A percentile compares a stretch with the other conserved stretches of the same genome.
phyloP scores from a whole-genome alignment of 2,329 filamentous ascomycete genomes.

The Aspergillus sp. region DNA sequence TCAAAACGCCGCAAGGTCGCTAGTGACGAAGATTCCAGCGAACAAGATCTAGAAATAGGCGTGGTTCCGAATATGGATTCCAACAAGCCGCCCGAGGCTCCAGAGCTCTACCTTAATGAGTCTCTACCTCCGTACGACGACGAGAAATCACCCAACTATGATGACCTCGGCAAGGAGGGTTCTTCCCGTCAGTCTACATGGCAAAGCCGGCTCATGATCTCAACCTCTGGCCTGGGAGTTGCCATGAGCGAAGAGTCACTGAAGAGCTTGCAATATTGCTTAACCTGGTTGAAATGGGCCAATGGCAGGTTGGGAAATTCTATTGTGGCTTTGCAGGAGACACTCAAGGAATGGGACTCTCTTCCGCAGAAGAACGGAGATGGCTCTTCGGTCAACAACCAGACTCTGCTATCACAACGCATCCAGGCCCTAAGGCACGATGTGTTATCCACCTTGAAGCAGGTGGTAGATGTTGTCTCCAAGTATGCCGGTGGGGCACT shows the following conservation, averaged over 20 bases:
- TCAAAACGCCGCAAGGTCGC: constrained; percentile 47
- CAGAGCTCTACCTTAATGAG: constrained; percentile 68
- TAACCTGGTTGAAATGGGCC: constrained; percentile 76
- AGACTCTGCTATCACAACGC: constrained; percentile 42
- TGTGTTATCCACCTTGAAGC: constrained; percentile 75
- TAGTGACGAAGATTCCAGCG: constrained; percentile 29
- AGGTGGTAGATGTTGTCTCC: constrained; percentile 80
- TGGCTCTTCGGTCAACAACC: constrained; percentile 20
- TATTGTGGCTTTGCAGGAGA: constrained; percentile 70
- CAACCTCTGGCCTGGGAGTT: constrained; percentile 84
- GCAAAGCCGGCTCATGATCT: constrained; percentile 83
- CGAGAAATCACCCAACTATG: constrained; percentile 71
- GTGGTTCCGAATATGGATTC: constrained; percentile 18
- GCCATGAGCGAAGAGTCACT: constrained; percentile 89
- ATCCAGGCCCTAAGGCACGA: constrained; percentile 70
- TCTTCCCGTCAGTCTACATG: constrained; percentile 52
- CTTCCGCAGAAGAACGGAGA: constrained; percentile 34
- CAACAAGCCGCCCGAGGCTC: constrained; percentile 53
- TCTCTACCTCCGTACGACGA: constrained; percentile 83
- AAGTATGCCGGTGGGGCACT: constrained; percentile 89
- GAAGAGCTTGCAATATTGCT: constrained; percentile 78
- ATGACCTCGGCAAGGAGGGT: constrained; percentile 52
- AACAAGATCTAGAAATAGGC: constrained; percentile 52
- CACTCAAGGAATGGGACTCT: constrained; percentile 78
- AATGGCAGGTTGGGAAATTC: constrained; percentile 77